A percentile compares a stretch with the other conserved stretches of the same genome.
These are phyloP conservation scores for Fusarium globosum DNA, from an alignment of 2,329 filamentous ascomycete genomes.

Conservation along the genomic window DNA sequence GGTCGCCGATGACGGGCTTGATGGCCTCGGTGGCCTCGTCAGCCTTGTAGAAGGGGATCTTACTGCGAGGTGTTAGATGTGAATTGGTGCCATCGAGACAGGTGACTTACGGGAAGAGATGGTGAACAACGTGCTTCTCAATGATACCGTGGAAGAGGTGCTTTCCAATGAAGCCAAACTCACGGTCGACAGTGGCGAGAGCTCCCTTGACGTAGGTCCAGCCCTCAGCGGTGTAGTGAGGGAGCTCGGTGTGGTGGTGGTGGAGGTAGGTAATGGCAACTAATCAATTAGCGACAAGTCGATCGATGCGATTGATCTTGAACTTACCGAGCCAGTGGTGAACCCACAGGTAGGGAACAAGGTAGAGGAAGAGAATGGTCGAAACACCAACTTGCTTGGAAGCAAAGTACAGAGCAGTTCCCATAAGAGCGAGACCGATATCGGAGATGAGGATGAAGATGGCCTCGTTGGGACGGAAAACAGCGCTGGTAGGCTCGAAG, in stretches of 20 bases:
- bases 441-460: conserved; percentile 69
- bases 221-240: conserved; percentile 56
- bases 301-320: not conserved
- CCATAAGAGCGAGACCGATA: conserved; percentile 66
- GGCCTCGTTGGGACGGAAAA: conserved; percentile 69
- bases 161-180: conserved; percentile 70
- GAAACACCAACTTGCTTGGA: conserved; percentile 65
- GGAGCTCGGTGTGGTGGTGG: conserved; percentile 69
- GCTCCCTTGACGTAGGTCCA: conserved; percentile 73
- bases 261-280: conserved; percentile 82
- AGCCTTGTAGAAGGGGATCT: conserved; percentile 59
- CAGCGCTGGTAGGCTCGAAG: conserved; percentile 69
- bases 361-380: conserved; percentile 69
- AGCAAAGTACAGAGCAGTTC: conserved; percentile 62
- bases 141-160: conserved; percentile 72
- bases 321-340: conserved; percentile 74
- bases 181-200: conserved; percentile 70
- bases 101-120: conserved; percentile 59
- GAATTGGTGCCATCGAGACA: not conserved
- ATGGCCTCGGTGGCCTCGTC: conserved; percentile 70
- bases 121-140: conserved; percentile 71
- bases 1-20: conserved; percentile 89
- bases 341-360: conserved; percentile 74
- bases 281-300: conserved; percentile 42
- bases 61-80: conserved; percentile 27